phyloP scores from a whole-genome alignment of 768 basidiomycete species.

The Udeniomyces megalosporus region DNA sequence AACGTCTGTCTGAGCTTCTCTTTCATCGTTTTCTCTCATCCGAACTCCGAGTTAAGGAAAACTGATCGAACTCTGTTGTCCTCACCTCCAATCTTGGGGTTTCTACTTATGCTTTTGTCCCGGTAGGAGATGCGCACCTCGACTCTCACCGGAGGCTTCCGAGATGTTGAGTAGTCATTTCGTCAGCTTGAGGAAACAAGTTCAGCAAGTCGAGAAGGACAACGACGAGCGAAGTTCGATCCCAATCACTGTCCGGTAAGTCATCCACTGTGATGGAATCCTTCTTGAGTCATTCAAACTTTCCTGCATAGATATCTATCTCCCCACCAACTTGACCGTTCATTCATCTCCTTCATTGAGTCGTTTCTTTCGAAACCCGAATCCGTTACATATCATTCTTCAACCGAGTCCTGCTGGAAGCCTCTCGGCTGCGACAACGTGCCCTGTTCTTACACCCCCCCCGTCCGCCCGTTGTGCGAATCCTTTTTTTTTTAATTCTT shows the following conservation, averaged over 20 bases:
- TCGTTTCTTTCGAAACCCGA: not conserved
- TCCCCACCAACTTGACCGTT: no score
- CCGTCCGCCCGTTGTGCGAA: no score
- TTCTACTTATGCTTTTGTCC: no score
- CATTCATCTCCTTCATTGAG: not conserved
- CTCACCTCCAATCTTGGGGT: not conserved
- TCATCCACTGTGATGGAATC: constrained; percentile 17
- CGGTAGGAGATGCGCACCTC: constrained; percentile 81
- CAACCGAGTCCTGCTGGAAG: no score
- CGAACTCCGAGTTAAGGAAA: no score
- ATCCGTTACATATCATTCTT: no score
- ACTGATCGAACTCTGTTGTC: no score
- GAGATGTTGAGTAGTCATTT: constrained; percentile 95
- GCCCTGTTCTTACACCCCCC: not conserved
- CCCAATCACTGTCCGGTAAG: constrained; percentile 89
- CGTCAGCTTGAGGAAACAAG: constrained; percentile 77
- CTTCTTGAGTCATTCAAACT: no score
- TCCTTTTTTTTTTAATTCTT: no score
- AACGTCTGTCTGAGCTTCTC: constrained; percentile 36
- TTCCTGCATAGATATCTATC: no score
- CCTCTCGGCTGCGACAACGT: no score
- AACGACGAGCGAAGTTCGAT: constrained; percentile 96
- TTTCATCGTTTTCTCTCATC: not conserved
- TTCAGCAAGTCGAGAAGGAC: constrained; percentile 87
- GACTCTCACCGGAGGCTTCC: constrained; percentile 79